phyloP scores from a whole-genome alignment of 768 basidiomycete genomes.

The Crepidotus variabilis region DNA sequence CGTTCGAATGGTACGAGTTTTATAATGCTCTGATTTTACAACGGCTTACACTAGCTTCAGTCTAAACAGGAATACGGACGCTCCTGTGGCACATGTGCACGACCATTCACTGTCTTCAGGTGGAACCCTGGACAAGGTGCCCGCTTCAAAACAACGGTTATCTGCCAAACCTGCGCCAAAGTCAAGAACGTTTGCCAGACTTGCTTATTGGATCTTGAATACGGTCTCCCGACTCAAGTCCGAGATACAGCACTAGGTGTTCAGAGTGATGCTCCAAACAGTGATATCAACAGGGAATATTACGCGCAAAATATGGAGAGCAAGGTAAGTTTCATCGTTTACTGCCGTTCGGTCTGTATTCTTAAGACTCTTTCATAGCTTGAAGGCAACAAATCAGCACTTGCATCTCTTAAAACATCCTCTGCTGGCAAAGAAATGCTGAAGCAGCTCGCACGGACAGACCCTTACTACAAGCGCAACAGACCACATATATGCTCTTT shows the following conservation, averaged over 20 bases:
- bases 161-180: constrained; percentile 97
- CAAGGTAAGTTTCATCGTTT: constrained; percentile 47
- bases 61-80: constrained; percentile 96
- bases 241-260: constrained; percentile 90
- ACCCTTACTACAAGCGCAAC: constrained; percentile 98
- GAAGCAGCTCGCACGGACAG: constrained; percentile 89
- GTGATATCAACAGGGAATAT: constrained; percentile 96
- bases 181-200: constrained; percentile 97
- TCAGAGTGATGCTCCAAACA: constrained; percentile 86
- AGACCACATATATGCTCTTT: constrained; percentile 92
- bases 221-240: constrained; percentile 94
- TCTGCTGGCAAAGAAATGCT: constrained; percentile 95
- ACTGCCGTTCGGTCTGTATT: not conserved
- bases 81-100: constrained; percentile 95
- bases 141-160: constrained; percentile 94
- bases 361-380: constrained; percentile 41
- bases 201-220: constrained; percentile 94
- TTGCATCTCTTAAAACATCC: constrained; percentile 58
- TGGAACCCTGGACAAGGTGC: constrained; percentile 96
- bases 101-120: constrained; percentile 95
- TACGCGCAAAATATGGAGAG: constrained; percentile 90
- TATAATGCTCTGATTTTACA: not conserved
- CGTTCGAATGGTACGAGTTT: constrained; percentile 77
- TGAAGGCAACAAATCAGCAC: constrained; percentile 62
- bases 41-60: constrained; percentile 35